Evolutionary conservation across 768 basidiomycete genomes (phyloP).

Genomic region (Lenzites betulinus): DNA sequence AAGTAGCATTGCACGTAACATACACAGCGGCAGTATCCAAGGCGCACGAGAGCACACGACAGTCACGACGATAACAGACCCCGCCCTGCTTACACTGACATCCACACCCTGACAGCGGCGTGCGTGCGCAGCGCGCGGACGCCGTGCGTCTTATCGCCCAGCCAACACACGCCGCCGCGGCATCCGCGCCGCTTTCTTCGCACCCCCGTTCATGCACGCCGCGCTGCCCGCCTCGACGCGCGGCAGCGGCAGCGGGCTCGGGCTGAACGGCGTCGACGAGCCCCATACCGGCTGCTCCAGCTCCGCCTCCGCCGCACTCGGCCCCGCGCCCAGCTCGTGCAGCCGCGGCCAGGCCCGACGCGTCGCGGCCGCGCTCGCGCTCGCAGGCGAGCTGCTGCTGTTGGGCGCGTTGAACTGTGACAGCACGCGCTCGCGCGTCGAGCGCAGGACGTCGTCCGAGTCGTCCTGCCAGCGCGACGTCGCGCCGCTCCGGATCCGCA

Average conservation of each 20-base stretch:
- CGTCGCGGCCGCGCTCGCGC: not conserved
- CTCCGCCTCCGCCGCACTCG: not conserved
- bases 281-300: constrained; percentile 21
- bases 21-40: no score
- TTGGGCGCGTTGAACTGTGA: constrained; percentile 2
- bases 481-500: constrained; percentile 14
- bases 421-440: not conserved
- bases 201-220: constrained; percentile 12
- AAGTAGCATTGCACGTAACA: no score
- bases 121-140: no score
- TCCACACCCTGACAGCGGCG: no score
- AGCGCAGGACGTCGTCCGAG: constrained; percentile 1
- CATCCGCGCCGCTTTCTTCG: constrained; percentile 10
- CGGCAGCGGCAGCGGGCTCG: constrained; percentile 25
- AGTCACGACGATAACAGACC: no score
- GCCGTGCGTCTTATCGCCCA: no score
- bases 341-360: constrained; percentile 7
- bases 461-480: constrained; percentile 8
- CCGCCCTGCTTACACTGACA: no score
- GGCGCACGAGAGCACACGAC: no score
- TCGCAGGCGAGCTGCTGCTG: not conserved
- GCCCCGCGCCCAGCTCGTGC: not conserved
- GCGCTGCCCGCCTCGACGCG: constrained; percentile 6
- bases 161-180: constrained; percentile 8
- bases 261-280: constrained; percentile 23